phyloP scores from a whole-genome alignment of 1,284 basidiomycete species.

The Phenoliferia sp. region DNA sequence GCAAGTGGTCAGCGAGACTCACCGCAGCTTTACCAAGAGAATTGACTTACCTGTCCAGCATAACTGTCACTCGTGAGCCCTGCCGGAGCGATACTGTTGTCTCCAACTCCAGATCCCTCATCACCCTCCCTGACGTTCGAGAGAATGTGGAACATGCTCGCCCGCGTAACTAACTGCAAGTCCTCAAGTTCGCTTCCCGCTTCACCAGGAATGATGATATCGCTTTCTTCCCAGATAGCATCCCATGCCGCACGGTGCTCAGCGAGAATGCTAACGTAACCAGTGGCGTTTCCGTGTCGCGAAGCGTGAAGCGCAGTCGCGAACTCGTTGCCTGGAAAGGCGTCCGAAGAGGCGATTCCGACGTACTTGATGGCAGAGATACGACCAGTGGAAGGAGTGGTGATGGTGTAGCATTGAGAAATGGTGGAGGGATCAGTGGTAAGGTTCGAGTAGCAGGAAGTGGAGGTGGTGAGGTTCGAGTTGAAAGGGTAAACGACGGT shows the following conservation, averaged over 20 bases:
- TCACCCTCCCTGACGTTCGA: slow-evolving; percentile 31
- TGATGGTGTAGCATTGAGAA: slow-evolving; percentile 22
- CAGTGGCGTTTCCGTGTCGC: slow-evolving; percentile 18
- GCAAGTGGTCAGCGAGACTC: neutral
- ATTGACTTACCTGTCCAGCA: slow-evolving; percentile 9
- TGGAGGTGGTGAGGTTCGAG: slow-evolving; percentile 5
- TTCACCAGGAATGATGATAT: slow-evolving; percentile 33
- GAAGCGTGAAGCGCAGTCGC: slow-evolving; percentile 26
- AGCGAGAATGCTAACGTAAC: slow-evolving; percentile 23
- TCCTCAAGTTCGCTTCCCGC: slow-evolving; percentile 14
- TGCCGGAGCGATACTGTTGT: slow-evolving; percentile 37
- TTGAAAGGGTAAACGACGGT: slow-evolving; percentile 13
- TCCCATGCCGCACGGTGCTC: slow-evolving; percentile 29
- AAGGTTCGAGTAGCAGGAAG: slow-evolving; percentile 13
- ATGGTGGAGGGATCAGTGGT: slow-evolving; percentile 18
- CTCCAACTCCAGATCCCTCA: slow-evolving; percentile 32
- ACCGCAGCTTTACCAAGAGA: neutral
- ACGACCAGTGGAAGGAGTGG: slow-evolving; percentile 13
- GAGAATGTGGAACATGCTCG: slow-evolving; percentile 33
- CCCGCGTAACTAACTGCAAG: slow-evolving; percentile 31
- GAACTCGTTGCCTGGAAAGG: slow-evolving; percentile 27
- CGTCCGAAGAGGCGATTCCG: slow-evolving; percentile 38
- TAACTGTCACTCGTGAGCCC: slow-evolving; percentile 36
- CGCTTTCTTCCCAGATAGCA: slow-evolving; percentile 28
- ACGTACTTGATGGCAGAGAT: slow-evolving; percentile 35